Evolutionary conservation across 2,329 filamentous ascomycete species (phyloP).

Genomic region (Trichoderma koningiopsis): DNA sequence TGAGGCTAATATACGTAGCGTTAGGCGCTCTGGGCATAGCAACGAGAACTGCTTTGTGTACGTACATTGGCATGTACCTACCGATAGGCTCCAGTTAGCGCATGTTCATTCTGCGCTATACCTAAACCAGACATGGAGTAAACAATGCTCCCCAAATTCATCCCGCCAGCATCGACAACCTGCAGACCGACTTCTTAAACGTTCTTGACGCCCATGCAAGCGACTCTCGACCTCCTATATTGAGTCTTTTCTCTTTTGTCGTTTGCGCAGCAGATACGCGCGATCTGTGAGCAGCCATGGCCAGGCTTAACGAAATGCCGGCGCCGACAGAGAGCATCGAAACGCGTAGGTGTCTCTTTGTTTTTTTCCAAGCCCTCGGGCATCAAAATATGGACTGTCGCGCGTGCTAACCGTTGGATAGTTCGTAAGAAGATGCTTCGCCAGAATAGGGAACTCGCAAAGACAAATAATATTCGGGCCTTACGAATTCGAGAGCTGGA

Average conservation of each 20-base stretch:
- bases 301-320: slow-evolving; percentile 76
- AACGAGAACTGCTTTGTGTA: slow-evolving; percentile 32
- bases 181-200: slow-evolving; percentile 24
- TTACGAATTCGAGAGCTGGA: slow-evolving; percentile 76
- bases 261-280: slow-evolving; percentile 32
- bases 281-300: slow-evolving; percentile 60
- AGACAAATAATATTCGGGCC: slow-evolving; percentile 75
- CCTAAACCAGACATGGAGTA: slow-evolving; percentile 37
- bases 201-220: background rate
- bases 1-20: slow-evolving; percentile 15
- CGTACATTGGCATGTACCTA: slow-evolving; percentile 4
- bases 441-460: slow-evolving; percentile 82
- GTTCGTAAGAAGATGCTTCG: slow-evolving; percentile 78
- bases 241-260: background rate
- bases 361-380: background rate
- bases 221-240: background rate
- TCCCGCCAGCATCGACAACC: slow-evolving; percentile 11
- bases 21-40: slow-evolving; percentile 29
- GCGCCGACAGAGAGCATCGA: slow-evolving; percentile 70
- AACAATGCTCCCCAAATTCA: slow-evolving; percentile 40
- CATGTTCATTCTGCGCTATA: slow-evolving; percentile 28
- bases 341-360: slow-evolving; percentile 57
- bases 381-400: slow-evolving; percentile 20
- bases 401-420: slow-evolving; percentile 39
- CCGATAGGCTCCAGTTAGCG: background rate